These are phyloP conservation scores for Fusarium sp. DNA, from an alignment of 2,329 filamentous ascomycete genomes.

Conservation along the genomic window DNA sequence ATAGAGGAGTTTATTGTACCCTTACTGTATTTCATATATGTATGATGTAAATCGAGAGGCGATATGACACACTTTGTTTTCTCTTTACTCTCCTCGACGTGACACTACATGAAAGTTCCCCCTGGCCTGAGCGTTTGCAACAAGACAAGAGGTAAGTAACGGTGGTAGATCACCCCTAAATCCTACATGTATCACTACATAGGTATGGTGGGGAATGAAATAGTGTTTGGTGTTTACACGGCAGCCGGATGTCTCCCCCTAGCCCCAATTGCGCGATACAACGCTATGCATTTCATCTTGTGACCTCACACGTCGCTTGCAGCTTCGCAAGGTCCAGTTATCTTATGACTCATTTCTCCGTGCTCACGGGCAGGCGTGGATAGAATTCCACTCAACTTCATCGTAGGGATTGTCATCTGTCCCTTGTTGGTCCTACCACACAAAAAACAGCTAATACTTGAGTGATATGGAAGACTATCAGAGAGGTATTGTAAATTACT, in stretches of 20 bases:
- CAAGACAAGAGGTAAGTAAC: slow-evolving; percentile 26
- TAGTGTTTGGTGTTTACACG: slow-evolving; percentile 18
- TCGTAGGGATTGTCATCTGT: too few relatives aligned
- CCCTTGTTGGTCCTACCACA: too few relatives aligned
- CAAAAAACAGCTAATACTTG: background rate
- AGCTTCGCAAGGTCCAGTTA: slow-evolving; percentile 6
- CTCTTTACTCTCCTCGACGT: slow-evolving; percentile 9
- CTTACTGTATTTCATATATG: slow-evolving; percentile 24
- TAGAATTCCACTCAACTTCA: too few relatives aligned
- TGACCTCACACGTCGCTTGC: slow-evolving; percentile 35
- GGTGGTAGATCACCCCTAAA: slow-evolving; percentile 12
- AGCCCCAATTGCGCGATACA: slow-evolving; percentile 26
- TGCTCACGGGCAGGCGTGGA: background rate
- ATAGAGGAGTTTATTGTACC: slow-evolving; percentile 21
- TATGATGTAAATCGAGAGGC: slow-evolving; percentile 5
- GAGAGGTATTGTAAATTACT: background rate
- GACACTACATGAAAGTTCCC: background rate
- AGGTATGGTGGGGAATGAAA: too few relatives aligned
- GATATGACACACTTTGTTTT: slow-evolving; percentile 12
- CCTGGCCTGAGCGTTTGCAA: slow-evolving; percentile 18
- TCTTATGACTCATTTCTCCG: slow-evolving; percentile 14
- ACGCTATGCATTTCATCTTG: slow-evolving; percentile 31
- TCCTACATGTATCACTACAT: slow-evolving; percentile 8
- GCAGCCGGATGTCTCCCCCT: slow-evolving; percentile 21
- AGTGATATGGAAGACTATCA: background rate